Conservation (phyloP, 805 yeast genomes). For the Blastobotrys terrestris region DNA sequence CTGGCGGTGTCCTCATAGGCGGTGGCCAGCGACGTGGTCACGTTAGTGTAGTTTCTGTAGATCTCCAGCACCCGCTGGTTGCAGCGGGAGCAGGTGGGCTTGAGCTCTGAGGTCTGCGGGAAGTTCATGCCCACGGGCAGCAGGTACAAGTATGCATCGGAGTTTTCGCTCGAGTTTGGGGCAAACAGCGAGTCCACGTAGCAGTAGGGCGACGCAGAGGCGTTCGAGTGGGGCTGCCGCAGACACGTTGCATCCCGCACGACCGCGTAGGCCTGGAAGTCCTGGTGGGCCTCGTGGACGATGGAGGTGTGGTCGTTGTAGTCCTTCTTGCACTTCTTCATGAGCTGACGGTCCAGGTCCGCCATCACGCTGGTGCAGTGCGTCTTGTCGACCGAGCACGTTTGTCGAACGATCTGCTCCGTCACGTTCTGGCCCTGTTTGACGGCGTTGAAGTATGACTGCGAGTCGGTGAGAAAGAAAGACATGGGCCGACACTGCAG, state of each 20-base stretch:
- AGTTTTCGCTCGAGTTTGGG: constrained; percentile 9
- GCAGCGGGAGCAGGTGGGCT: constrained; percentile 24
- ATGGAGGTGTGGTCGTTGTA: constrained; percentile 22
- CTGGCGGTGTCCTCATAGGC: constrained; percentile 27
- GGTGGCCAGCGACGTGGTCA: constrained; percentile 19
- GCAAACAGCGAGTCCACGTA: constrained; percentile 25
- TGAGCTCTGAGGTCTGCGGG: constrained; percentile 15
- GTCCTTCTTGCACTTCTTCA: constrained; percentile 21
- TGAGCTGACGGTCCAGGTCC: constrained; percentile 15
- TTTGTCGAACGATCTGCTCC: constrained; percentile 21
- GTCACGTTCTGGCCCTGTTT: constrained; percentile 22
- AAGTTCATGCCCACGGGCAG: constrained; percentile 26
- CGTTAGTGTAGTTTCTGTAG: constrained; percentile 19
- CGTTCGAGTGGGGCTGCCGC: constrained; percentile 3
- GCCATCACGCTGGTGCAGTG: constrained; percentile 22
- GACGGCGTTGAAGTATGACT: constrained; percentile 25
- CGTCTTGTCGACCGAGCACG: constrained; percentile 23
- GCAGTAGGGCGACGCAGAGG: constrained; percentile 20
- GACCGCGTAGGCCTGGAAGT: constrained; percentile 23
- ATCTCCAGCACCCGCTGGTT: constrained; percentile 23
- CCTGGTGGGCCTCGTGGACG: constrained; percentile 25
- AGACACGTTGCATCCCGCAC: constrained; percentile 27
- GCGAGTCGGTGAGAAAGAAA: constrained; percentile 26
- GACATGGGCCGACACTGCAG: constrained; percentile 28
- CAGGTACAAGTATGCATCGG: constrained; percentile 26